Base-by-base conservation (phyloP, 768 basidiomycete species). In the Steccherinum ochraceum region DNA sequence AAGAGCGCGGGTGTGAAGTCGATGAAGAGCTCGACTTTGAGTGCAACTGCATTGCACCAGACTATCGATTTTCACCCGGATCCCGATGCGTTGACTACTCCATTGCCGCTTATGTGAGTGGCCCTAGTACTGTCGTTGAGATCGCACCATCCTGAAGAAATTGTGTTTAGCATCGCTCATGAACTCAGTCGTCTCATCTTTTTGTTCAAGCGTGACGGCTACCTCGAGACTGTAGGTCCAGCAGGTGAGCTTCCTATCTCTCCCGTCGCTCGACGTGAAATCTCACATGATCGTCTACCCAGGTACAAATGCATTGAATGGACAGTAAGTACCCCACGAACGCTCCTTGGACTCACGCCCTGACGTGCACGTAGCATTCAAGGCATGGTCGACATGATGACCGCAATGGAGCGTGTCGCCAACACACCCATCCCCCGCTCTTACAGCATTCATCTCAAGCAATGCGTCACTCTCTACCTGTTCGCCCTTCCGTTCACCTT, bases 391-490 rank as follows among this genome's bases (percentile, higher is more conserved):
- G 90, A 93, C 59, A 85, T 91, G 64, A 74, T 97, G 58, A 81
- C 84, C 13, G 74, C 76, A 4, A 90, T 96, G 84, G 93, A 97
- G 68, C 79, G 94, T n/a, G 77, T 93, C 27, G 88, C 90, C 13
- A 92, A 89, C 65, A 90, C 90, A 10, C 87, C 86, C 0, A 89
- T 92, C 46, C 90, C 89, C 18, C 69, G 79, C 39, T 84, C 84
- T 35, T 90, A 92, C 58, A 82, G 88, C 39, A 86, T 97, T 52
- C 93, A 96, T 67, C 71, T 95, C 61, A 94, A 95, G 65, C 94
- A 97, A 83, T 90, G 87, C 56, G 89, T 95, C n/a, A 86, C 88
- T 1, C 69, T 95, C 0, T 96, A 95, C 70, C 80, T 98, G 5
- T 93, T 93, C 63, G 82, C 90, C 18, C 76, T 98, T 5, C 95